phyloP scores from a whole-genome alignment of 257 asterid species.

The Parsonsia alboflavescens region DNA sequence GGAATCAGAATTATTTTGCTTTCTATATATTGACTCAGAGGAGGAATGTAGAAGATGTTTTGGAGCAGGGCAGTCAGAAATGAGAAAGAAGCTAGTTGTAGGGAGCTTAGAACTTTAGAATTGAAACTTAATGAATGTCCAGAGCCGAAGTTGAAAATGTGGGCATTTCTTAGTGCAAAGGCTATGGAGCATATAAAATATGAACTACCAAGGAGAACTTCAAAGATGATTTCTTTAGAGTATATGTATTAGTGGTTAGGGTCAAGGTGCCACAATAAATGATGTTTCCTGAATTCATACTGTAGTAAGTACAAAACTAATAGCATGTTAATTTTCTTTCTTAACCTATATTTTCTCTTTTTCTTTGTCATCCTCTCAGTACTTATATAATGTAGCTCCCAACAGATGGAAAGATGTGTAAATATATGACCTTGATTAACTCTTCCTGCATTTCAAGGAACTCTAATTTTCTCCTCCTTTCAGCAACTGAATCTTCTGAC shows the following conservation, averaged over 20 bases:
- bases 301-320: background rate
- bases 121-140: background rate
- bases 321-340: background rate
- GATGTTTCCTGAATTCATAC: background rate
- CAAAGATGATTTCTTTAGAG: background rate
- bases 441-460: constrained; percentile 92
- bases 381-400: background rate
- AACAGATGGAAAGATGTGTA: background rate
- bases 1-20: background rate
- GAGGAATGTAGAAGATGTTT: background rate
- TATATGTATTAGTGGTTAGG: background rate
- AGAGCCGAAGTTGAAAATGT: background rate
- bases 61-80: background rate
- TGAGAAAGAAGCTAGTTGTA: background rate
- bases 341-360: background rate
- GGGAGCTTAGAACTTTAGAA: background rate
- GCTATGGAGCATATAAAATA: background rate
- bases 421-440: constrained; percentile 66
- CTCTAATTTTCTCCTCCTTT: constrained; percentile 85
- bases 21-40: background rate
- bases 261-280: background rate
- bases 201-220: background rate
- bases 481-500: constrained; percentile 80
- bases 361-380: background rate
- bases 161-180: background rate